Evolutionary conservation across 345 rosid genomes (phyloP).

Genomic region (Hibiscus mutabilis): DNA sequence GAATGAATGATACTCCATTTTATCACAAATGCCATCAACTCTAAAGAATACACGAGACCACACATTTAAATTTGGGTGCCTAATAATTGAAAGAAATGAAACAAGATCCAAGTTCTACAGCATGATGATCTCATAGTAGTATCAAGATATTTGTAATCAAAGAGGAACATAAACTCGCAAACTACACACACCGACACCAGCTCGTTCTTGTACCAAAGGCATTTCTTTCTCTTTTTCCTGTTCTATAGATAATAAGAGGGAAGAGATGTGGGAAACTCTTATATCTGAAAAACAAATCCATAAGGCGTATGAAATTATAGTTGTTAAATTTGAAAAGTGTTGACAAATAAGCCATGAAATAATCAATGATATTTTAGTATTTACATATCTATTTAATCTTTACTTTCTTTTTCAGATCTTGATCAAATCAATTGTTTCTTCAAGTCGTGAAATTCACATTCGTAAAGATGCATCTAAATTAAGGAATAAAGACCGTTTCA

Average conservation of each 20-base stretch:
- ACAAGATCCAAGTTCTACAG: not conserved
- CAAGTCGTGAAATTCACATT: not conserved
- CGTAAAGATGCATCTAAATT: not conserved
- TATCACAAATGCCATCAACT: not conserved
- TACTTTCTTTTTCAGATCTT: not conserved
- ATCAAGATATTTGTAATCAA: not conserved
- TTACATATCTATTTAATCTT: not conserved
- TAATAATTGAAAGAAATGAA: not conserved
- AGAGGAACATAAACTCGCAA: not conserved
- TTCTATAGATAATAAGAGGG: not conserved
- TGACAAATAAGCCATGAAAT: not conserved
- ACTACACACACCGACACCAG: not conserved
- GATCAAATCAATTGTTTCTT: not conserved
- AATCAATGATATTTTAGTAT: not conserved
- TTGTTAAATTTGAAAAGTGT: not conserved
- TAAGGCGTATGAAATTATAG: not conserved
- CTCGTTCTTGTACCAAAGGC: not conserved
- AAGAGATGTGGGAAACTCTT: not conserved
- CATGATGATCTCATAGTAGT: not conserved
- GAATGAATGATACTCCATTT: not conserved
- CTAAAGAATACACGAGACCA: not conserved
- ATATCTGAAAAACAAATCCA: not conserved
- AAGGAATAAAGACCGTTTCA: not conserved
- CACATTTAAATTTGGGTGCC: not conserved
- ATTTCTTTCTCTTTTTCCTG: not conserved